These are phyloP conservation scores for Spathaspora arborariae DNA, from an alignment of 805 yeast genomes.

Conservation along the genomic window DNA sequence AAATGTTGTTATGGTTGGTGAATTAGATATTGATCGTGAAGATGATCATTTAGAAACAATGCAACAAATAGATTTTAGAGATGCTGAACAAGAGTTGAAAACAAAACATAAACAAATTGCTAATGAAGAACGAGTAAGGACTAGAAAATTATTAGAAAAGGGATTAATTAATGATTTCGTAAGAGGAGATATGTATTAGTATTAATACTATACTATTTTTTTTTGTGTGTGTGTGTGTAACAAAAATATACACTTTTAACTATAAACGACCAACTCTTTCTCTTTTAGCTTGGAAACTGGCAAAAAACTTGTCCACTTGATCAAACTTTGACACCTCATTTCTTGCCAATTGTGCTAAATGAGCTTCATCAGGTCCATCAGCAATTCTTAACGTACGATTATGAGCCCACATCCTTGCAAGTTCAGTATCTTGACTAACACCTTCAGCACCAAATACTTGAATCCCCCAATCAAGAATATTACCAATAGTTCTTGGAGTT, in stretches of 20 bases:
- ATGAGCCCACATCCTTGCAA: constrained; percentile 50
- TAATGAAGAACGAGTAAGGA: constrained; percentile 40
- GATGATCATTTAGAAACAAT: constrained; percentile 60
- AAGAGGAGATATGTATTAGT: constrained; percentile 50
- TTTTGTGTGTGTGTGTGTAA: neutral
- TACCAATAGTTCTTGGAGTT: constrained; percentile 52
- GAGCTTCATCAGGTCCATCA: constrained; percentile 71
- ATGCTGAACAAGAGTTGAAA: constrained; percentile 49
- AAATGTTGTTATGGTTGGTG: constrained; percentile 91
- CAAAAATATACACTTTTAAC: constrained; percentile 1
- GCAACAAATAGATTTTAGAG: constrained; percentile 56
- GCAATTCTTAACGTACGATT: constrained; percentile 59
- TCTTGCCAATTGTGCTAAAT: constrained; percentile 53
- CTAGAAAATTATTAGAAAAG: constrained; percentile 46
- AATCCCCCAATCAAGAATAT: constrained; percentile 57
- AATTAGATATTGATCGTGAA: constrained; percentile 83
- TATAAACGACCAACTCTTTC: constrained; percentile 24
- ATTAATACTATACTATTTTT: neutral
- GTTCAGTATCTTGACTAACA: constrained; percentile 55
- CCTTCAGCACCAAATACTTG: constrained; percentile 67
- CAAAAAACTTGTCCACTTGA: constrained; percentile 34
- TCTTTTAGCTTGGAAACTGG: constrained; percentile 14
- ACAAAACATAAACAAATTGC: constrained; percentile 27
- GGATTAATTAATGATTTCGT: constrained; percentile 59
- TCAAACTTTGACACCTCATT: constrained; percentile 37